phyloP scores from a whole-genome alignment of 441 rosid genomes.

The Metrosideros polymorpha region DNA sequence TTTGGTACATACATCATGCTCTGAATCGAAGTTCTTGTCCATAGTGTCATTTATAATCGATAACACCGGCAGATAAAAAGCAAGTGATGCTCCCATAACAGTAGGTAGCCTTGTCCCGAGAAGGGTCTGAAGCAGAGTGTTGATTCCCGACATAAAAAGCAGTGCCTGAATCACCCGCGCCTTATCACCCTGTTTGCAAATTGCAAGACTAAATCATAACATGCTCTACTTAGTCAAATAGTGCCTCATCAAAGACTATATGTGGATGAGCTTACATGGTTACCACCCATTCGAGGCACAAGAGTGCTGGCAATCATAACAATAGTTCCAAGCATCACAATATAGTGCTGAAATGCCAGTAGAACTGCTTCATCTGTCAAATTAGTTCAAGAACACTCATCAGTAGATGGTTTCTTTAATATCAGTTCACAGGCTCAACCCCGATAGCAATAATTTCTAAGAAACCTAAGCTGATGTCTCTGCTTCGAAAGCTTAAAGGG shows the following conservation, averaged over 20 bases:
- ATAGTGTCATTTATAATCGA: conserved; percentile 64
- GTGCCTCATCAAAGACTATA: background rate
- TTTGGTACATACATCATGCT: conserved; percentile 39
- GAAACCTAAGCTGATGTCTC: background rate
- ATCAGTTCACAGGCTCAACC: background rate
- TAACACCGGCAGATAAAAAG: conserved; percentile 59
- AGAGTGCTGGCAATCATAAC: conserved; percentile 59
- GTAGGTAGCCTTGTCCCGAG: conserved; percentile 87
- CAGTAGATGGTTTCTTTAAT: background rate
- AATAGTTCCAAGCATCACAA: conserved; percentile 82
- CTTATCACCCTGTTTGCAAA: conserved; percentile 64
- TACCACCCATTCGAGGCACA: conserved; percentile 83
- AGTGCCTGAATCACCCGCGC: conserved; percentile 75
- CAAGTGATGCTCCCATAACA: conserved; percentile 83
- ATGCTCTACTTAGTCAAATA: background rate
- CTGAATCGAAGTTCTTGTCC: conserved; percentile 32
- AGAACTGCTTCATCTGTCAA: conserved; percentile 57
- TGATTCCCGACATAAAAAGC: conserved; percentile 77
- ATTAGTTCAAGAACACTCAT: conserved; percentile 3
- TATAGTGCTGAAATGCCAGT: conserved; percentile 86
- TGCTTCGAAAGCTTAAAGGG: background rate
- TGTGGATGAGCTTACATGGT: conserved; percentile 34
- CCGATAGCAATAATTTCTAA: background rate
- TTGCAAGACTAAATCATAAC: background rate
- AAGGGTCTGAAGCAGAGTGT: conserved; percentile 80